Evolutionary conservation across 2,329 filamentous ascomycete species (phyloP).

Genomic region (Hirsutella thompsonii): DNA sequence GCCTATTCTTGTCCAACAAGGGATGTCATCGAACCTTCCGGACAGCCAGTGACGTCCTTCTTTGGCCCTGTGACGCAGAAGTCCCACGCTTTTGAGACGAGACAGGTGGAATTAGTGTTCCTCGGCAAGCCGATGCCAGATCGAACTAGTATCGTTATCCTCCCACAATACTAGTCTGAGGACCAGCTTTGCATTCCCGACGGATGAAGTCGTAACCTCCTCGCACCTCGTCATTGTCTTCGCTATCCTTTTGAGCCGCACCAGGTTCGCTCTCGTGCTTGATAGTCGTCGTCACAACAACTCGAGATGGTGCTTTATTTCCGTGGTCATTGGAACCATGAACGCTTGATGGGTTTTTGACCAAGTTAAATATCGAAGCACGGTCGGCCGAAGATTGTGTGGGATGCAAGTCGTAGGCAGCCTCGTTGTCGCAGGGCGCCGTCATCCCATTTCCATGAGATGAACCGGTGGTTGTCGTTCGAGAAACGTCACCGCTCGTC

Average conservation of each 20-base stretch:
- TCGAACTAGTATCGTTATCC: too few relatives aligned
- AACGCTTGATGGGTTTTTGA: neutral
- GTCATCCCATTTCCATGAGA: neutral
- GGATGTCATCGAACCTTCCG: too few relatives aligned
- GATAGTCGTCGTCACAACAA: neutral
- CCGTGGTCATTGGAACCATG: neutral
- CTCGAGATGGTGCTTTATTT: neutral
- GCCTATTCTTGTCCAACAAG: too few relatives aligned
- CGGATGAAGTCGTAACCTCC: neutral
- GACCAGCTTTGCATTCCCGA: neutral
- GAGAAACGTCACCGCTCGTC: conserved; percentile 30
- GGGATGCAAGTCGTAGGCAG: neutral
- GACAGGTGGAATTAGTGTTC: too few relatives aligned
- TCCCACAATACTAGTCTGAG: neutral
- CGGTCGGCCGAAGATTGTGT: neutral
- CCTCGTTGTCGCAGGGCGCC: neutral
- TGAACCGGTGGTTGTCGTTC: conserved; percentile 13
- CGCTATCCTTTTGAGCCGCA: neutral
- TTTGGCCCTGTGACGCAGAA: too few relatives aligned
- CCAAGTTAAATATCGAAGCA: neutral
- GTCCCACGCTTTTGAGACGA: too few relatives aligned
- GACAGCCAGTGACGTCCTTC: too few relatives aligned
- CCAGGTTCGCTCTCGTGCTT: neutral
- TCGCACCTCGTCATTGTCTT: neutral
- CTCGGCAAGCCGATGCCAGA: too few relatives aligned